Base-by-base conservation (phyloP, 208 protist genomes). In the Blastocrithidia nonstop region DNA sequence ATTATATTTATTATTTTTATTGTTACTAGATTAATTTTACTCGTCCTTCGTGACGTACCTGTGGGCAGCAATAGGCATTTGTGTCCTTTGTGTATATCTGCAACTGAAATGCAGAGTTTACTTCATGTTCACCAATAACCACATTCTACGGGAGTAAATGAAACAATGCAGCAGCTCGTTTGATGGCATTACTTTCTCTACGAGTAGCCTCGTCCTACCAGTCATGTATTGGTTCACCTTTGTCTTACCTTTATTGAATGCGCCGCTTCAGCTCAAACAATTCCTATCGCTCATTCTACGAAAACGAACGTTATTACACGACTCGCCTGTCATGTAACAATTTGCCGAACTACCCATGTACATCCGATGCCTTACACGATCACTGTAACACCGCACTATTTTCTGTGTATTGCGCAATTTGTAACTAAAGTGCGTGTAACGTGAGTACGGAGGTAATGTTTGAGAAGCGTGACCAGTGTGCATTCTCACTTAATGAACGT, bases 401-500 rank as follows among this genome's bases (percentile, higher is more conserved):
- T 61, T 94, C 87, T 13, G 83, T 86, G 55, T 62, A 62, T 59
- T 87, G 68, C 21, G 46, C 46, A 20, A 88, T 61, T 2, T 54
- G 39, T 20, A 68, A 54, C 31, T 59, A 52, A 52, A 94, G 76
- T 4, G 73, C 49, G 5, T 50, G 26, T 27, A 95, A 68, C 21
- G 87, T 95, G 25, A 88, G 57, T n/a, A 95, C 37, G 11, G 77
- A 75, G 24, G 71, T 63, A 43, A 79, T 75, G 47, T 70, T 71
- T 3, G 80, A 93, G 25, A 77, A 73, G 52, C 69, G 57, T 0
- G 80, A 91, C 87, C 82, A 93, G 44, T 86, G 74, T 50, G 74
- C 36, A 38, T 79, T 79, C 45, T 69, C 66, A 51, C 71, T 87
- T 23, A 76, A 54, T 6, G 78, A 89, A 19, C 83, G 73, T 16